These are phyloP conservation scores for Phytophthora multivora DNA, from an alignment of 352 stramenopile genomes.

Conservation along the genomic window DNA sequence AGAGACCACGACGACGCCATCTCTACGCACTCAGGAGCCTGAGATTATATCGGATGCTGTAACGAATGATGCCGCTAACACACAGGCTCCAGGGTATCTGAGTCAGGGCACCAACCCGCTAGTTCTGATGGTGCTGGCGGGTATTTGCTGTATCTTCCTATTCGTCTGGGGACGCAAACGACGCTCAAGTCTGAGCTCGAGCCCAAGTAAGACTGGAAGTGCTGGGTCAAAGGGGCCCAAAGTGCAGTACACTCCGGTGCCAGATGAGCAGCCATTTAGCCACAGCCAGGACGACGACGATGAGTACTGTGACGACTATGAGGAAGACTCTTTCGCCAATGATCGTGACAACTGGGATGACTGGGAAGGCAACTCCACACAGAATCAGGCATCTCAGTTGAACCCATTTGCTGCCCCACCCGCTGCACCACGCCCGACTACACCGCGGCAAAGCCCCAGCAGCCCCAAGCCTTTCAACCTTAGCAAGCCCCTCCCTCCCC, in stretches of 20 bases:
- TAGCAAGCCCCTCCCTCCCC: slow-evolving; percentile 26
- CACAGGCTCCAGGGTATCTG: slow-evolving; percentile 24
- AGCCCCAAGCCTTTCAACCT: slow-evolving; percentile 31
- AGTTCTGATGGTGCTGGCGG: slow-evolving; percentile 43
- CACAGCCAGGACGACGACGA: slow-evolving; percentile 51
- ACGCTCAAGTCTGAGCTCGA: slow-evolving; percentile 23
- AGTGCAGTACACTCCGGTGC: slow-evolving; percentile 71
- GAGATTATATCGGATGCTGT: slow-evolving; percentile 22
- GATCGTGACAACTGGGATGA: slow-evolving; percentile 70
- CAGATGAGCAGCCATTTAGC: slow-evolving; percentile 46
- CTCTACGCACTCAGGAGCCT: slow-evolving; percentile 37
- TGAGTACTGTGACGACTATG: slow-evolving; percentile 54
- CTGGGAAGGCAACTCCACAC: slow-evolving; percentile 56
- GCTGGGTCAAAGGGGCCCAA: slow-evolving; percentile 32
- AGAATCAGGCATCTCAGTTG: slow-evolving; percentile 38
- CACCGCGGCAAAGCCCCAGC: slow-evolving; percentile 11
- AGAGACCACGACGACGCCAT: slow-evolving; percentile 34
- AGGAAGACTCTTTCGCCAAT: slow-evolving; percentile 53
- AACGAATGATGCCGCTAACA: slow-evolving; percentile 14
- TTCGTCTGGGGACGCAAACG: slow-evolving; percentile 59
- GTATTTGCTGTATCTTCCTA: slow-evolving; percentile 62
- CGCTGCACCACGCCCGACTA: slow-evolving; percentile 14
- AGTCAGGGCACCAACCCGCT: slow-evolving; percentile 51
- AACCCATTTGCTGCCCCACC: slow-evolving; percentile 47
- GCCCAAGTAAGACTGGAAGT: slow-evolving; percentile 12